Evolutionary conservation across 306 rosid genomes (phyloP), one percentile per base, ranked within the genome.

Genomic region (Luffa aegyptiaca): DNA sequence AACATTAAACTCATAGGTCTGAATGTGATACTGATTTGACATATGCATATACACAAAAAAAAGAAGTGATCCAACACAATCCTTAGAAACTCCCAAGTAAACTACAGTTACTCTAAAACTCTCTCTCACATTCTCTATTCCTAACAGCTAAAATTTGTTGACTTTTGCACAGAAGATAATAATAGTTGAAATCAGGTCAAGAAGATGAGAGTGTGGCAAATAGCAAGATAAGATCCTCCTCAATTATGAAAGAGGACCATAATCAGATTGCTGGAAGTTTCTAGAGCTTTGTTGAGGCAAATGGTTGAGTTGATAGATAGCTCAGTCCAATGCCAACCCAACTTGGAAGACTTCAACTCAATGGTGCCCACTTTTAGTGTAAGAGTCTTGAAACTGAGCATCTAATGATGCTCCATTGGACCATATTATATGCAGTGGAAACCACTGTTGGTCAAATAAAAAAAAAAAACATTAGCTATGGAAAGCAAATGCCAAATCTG

Each of bases 261-360:
- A 74, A 74, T 74, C 31, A 74, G 62, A 35, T 33, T 31, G 59
- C 62, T 74, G 78, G 78, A 74, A 49, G 78, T 16, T 74, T 71
- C 13, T 52, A 70, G 64, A 53, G 53, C 62, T n/a, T 37, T 37
- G 33, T 44, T 74, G 44, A 33, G 78, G 16, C 45, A 45, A 70
- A 46, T 70, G 56, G 73, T 16, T 71, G 79, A 48, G 74, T 58
- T 82, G 85, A 51, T 74, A 21, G 56, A 71, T 71, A 45, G 76
- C 39, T 71, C 11, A 71, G 57, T 45, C 41, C 57, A 71, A 11
- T 71, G 56, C 57, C 18, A 6, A 46, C 4, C 41, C 58, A 26
- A 45, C 76, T 71, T 70, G 76, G 76, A 8, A 45, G 57, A 5
- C 37, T 70, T 71, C 10, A 69, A 7, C 21, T 35, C 8, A 74